Percentiles rank a stretch among this genome's conserved stretches.
phyloP scores from a whole-genome alignment of 495 filamentous ascomycete species.

The Hypomontagnella submonticulosa region DNA sequence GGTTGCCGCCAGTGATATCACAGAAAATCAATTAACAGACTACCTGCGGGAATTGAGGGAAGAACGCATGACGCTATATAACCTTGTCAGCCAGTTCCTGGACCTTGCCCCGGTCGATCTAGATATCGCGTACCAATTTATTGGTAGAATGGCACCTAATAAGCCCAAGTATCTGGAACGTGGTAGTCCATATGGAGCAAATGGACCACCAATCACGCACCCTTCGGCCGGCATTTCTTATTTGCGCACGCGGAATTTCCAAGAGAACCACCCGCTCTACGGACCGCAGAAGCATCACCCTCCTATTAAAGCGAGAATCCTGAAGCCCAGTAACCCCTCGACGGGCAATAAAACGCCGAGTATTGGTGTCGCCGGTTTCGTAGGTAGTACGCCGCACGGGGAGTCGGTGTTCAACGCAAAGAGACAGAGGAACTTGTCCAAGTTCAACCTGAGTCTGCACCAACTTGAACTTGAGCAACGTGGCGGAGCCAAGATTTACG shows the following conservation, averaged over 20 bases:
- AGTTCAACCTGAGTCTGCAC: conserved; percentile 43
- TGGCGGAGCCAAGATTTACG: conserved; percentile 75
- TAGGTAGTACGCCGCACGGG: conserved; percentile 47
- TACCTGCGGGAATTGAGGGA: conserved; percentile 70
- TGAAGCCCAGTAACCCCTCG: conserved; percentile 54
- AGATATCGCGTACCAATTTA: not conserved
- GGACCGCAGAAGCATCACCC: conserved; percentile 75
- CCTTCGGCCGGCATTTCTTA: conserved; percentile 92
- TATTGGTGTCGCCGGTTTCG: conserved; percentile 63
- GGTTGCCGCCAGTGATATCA: conserved; percentile 55
- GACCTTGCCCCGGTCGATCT: conserved; percentile 59
- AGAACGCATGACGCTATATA: conserved; percentile 57
- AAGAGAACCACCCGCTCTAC: conserved; percentile 83
- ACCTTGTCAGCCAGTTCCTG: conserved; percentile 64
- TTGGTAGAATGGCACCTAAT: conserved; percentile 33
- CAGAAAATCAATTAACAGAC: conserved; percentile 67
- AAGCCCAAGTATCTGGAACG: conserved; percentile 27
- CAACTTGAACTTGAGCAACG: conserved; percentile 67
- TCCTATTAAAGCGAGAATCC: conserved; percentile 74
- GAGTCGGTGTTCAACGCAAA: conserved; percentile 46
- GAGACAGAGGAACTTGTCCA: not conserved
- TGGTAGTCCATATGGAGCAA: conserved; percentile 62
- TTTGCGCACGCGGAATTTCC: conserved; percentile 72
- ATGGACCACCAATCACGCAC: conserved; percentile 83
- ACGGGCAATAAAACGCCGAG: conserved; percentile 39